Evolutionary conservation across 768 basidiomycete species (phyloP), one percentile per base, ranked within the genome.

Genomic region (Naganishia kalamii): DNA sequence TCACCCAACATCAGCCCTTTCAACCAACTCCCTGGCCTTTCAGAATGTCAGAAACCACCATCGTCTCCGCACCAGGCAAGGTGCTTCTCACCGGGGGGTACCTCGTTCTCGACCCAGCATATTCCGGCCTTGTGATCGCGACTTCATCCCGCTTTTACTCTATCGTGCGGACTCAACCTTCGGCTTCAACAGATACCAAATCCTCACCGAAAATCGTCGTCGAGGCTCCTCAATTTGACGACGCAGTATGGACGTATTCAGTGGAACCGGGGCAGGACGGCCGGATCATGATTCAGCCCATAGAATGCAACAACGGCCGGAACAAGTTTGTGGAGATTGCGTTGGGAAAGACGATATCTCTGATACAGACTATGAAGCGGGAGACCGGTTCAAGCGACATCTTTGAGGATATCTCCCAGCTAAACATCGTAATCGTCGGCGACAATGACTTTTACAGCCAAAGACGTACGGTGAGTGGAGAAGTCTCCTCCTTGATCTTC

Each of bases 391-490:
- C 37, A 30, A 35, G 44, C 21, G 35, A 66, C 13, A 30, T 71
- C 19, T 50, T 30, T 25, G 63, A 65, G 8, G 13, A 8, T 17
- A 37, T 17, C 23, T 25, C 32, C 11, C 47, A 30, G 7, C 17
- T 48, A 15, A 88, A 89, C 69, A 86, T 97, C 68, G 84, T 84
- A 41, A 88, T 97, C 70, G 85, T 87, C 29, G 94, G 92, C 11
- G 92, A 92, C 77, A 98, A 99, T 72, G 96, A 98, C 76, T 99
- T 98, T 72, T 98, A 99, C 80, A 96, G 93, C 4, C 96, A 98
- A 73, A 82, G 88, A 63, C 85, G 86, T 60, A 86, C 89, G 82
- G 93, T 90, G 63, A 74, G 82, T 67, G 8, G 1, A 19, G 17
- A 25, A 60, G 41, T 29, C 17, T 13, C 25, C 40, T 40, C 17